Conservation (phyloP, 129 eudicot species). For the Tanacetum coccineum region DNA sequence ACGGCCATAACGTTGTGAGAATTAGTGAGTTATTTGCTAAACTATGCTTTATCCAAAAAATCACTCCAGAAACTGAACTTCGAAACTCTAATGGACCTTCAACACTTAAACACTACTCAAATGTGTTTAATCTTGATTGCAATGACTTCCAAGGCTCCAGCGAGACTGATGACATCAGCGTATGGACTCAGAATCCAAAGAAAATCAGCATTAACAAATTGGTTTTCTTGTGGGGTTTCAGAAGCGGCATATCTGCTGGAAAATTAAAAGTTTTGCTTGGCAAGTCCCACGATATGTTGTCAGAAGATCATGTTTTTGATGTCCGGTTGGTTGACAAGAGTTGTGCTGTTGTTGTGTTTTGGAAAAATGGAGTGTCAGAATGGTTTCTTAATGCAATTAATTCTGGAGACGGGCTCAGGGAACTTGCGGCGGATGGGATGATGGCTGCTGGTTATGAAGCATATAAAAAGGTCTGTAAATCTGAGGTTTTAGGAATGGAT, state of each 20-base stretch:
- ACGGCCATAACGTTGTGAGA: conserved; percentile 59
- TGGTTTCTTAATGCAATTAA: conserved; percentile 55
- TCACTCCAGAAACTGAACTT: conserved; percentile 30
- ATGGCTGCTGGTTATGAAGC: conserved; percentile 57
- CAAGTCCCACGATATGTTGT: conserved; percentile 42
- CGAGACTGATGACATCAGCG: conserved; percentile 49
- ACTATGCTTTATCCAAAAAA: conserved; percentile 53
- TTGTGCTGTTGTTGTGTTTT: conserved; percentile 75
- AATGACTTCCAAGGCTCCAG: conserved; percentile 29
- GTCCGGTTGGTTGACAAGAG: conserved; percentile 65
- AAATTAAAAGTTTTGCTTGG: conserved; percentile 49
- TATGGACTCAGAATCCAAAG: conserved; percentile 47
- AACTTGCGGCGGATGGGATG: conserved; percentile 56
- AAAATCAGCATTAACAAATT: conserved; percentile 47
- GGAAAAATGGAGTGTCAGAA: conserved; percentile 48
- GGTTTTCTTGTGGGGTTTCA: conserved; percentile 91
- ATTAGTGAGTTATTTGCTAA: conserved; percentile 67
- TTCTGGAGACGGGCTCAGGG: conserved; percentile 50
- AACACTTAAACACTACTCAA: conserved; percentile 30
- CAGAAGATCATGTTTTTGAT: conserved; percentile 55
- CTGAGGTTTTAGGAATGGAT: conserved; percentile 49
- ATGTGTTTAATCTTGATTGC: conserved; percentile 36
- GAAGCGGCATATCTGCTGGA: conserved; percentile 51
- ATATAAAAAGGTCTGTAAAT: conserved; percentile 51
- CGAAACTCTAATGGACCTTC: conserved; percentile 29